Base-by-base conservation (phyloP, 768 basidiomycete genomes). In the Lentinula aciculospora region DNA sequence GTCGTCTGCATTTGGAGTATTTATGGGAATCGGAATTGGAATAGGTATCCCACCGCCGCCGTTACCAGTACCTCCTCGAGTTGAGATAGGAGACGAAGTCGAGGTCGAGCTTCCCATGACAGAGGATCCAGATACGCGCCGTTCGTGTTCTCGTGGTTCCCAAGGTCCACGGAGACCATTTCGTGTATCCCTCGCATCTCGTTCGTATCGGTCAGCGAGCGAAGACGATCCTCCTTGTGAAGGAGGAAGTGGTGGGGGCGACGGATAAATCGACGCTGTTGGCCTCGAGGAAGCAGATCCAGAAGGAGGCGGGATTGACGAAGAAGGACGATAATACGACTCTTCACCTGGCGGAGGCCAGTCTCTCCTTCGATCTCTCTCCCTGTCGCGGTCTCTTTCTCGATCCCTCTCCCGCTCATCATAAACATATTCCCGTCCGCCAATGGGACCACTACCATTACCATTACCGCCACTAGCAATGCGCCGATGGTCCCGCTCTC, bases 331-430 rank as follows among this genome's bases (percentile, higher is more conserved):
- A 34, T 45, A 56, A 45, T 56, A 56, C 6, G 36, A 23, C 6
- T 56, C 54, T n/a, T 45, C 42, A 15, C 28, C 54, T 29, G 40
- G 28, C 54, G 47, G 47, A 28, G 47, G 47, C 47, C 54, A 56
- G 15, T 56, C 54, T 45, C 51, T 32, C 17, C 51, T 21, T 17
- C 36, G 36, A 21, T 53, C 51, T 15, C 34, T 36, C 5, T 51
- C 49, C 28, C 53, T 54, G 32, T 29, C 27, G 4, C 49, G 29
- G 28, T 50, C 29, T 34, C 32, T 34, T 1, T 34, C 32, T 9
- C 32, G 32, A 39, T 5, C 4, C 19, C 42, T 17, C 15, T 34
- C 37, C 8, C 42, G 19, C 27, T 34, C 31, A 12, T 53, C 32
- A 23, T 53, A 53, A 1, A 37, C 6, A 27, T 53, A 39, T 31